phyloP scores from a whole-genome alignment of 345 rosid genomes.

The Aegle marmelos region DNA sequence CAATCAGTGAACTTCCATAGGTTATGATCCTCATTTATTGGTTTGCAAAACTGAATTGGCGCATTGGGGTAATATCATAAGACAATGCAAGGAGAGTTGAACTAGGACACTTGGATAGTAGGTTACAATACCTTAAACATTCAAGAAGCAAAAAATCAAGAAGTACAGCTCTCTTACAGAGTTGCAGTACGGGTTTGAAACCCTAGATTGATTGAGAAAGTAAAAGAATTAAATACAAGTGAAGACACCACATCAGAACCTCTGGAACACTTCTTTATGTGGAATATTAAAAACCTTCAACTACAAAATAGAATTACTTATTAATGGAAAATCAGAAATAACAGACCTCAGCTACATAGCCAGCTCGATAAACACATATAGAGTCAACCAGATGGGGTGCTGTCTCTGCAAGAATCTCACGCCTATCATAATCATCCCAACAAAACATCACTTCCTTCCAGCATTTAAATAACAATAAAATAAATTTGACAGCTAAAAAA shows the following conservation, averaged over 20 bases:
- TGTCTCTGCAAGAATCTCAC: conserved; percentile 74
- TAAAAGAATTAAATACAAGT: neutral
- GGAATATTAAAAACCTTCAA: neutral
- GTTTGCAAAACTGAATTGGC: neutral
- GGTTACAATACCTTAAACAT: neutral
- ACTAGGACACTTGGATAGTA: neutral
- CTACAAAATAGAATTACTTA: conserved; percentile 3
- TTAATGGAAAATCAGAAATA: conserved; percentile 1
- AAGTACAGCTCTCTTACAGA: neutral
- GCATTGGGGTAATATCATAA: neutral
- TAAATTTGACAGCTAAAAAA: neutral
- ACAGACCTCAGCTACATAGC: conserved; percentile 78
- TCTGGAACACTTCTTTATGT: neutral
- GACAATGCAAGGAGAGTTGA: neutral
- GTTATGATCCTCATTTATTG: neutral
- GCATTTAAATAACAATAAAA: neutral
- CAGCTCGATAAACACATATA: conserved; percentile 85
- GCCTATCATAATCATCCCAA: conserved; percentile 37
- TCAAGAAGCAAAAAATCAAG: neutral
- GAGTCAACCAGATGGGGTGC: conserved; percentile 70
- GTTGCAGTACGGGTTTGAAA: neutral
- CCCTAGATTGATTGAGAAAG: neutral
- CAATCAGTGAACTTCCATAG: neutral
- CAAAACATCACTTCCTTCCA: conserved; percentile 11
- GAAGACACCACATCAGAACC: neutral